Conservation (phyloP, 257 asterid genomes). For the Fraxinus excelsior region DNA sequence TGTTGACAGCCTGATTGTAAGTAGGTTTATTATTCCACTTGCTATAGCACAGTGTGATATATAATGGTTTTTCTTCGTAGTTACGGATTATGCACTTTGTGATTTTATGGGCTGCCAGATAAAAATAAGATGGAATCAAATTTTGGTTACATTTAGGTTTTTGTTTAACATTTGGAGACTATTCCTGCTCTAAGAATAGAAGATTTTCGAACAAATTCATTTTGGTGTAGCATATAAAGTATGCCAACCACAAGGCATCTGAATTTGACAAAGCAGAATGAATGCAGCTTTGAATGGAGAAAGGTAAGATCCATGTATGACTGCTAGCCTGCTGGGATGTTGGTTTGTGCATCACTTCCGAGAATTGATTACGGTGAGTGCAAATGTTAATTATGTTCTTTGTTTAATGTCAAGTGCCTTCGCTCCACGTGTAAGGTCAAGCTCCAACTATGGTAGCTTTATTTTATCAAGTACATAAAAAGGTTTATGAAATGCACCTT, state of each 20-base stretch:
- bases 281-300: neutral
- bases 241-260: neutral
- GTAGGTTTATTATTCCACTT: slow-evolving; percentile 9
- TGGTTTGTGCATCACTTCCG: neutral
- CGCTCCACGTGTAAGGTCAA: no score
- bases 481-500: no score
- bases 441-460: no score
- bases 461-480: no score
- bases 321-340: neutral
- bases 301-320: no score
- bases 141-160: neutral
- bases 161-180: neutral
- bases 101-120: neutral
- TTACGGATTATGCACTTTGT: neutral
- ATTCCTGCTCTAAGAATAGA: no score
- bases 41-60: neutral
- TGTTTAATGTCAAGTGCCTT: neutral
- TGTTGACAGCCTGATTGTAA: slow-evolving; percentile 17
- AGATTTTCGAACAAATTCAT: no score
- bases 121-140: neutral
- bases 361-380: neutral
- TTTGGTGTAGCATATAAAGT: neutral
- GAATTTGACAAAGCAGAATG: neutral
- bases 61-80: neutral
- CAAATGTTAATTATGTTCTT: neutral